Percentiles rank a stretch among this genome's conserved stretches.
These are phyloP conservation scores for Stagonosporopsis chrysanthemi DNA, from an alignment of 2,329 filamentous ascomycete genomes.

Conservation along the genomic window DNA sequence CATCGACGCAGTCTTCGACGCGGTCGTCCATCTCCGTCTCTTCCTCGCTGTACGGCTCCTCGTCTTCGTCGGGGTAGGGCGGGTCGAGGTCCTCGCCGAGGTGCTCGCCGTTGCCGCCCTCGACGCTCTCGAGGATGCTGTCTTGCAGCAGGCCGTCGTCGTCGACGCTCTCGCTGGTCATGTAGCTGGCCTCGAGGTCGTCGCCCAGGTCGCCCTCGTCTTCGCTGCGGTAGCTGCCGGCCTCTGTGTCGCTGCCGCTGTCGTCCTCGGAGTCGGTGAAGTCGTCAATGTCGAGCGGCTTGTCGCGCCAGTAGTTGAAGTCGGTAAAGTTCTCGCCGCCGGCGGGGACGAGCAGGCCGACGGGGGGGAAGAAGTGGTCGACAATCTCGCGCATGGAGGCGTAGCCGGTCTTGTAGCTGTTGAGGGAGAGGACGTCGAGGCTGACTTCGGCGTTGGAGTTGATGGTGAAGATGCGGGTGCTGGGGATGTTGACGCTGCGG, in stretches of 20 bases:
- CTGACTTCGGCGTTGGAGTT: conserved; percentile 97
- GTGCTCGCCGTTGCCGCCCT: conserved; percentile 41
- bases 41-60: conserved; percentile 35
- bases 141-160: conserved; percentile 52
- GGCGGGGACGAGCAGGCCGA: conserved; percentile 83
- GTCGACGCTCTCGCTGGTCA: conserved; percentile 61
- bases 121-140: conserved; percentile 60
- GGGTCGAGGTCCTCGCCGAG: conserved; percentile 25
- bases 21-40: conserved; percentile 32
- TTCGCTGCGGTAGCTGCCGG: conserved; percentile 55
- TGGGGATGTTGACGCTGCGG: conserved; percentile 92
- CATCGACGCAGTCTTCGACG: too few relatives aligned
- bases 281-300: conserved; percentile 82
- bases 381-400: conserved; percentile 97
- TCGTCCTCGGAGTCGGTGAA: conserved; percentile 81
- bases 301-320: conserved; percentile 94
- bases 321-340: conserved; percentile 96
- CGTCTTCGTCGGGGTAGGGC: conserved; percentile 27
- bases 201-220: conserved; percentile 58
- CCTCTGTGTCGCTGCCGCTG: conserved; percentile 56
- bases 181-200: conserved; percentile 64
- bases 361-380: conserved; percentile 96
- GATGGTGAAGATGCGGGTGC: conserved; percentile 96
- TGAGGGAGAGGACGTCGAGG: conserved; percentile 85
- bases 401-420: conserved; percentile 96